Base-by-base conservation (phyloP, 2,329 filamentous ascomycete genomes). In the Colletotrichum eleusines region DNA sequence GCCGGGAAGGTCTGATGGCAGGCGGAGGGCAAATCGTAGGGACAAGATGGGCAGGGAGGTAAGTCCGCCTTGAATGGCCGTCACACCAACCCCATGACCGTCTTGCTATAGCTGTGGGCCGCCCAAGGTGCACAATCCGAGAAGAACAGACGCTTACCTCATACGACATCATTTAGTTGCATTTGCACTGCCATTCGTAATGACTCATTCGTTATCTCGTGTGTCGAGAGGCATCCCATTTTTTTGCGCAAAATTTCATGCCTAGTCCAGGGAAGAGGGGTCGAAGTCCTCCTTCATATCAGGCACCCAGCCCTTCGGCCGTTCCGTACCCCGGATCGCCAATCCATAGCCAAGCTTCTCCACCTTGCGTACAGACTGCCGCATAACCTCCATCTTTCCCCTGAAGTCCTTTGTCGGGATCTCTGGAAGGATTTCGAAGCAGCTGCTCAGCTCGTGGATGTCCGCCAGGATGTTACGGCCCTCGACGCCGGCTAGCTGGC, bases 291-390 rank as follows among this genome's bases (percentile, higher is more conserved):
- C 79, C 16, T 77, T 78, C 78, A 93, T 80, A 78, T 97, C 95
- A 5, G 95, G 95, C 78, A 96, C 88, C 95, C 95, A 98, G 0
- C 95, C 95, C 78, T 92, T 93, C 0, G 95, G 95, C 73, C 94
- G 85, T 84, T 99, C 96, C 63, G 91, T 93, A 0, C 95, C 95
- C 63, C 96, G 87, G 28, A 99, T 93, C 38, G 92, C 90, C 74
- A 98, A 89, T 5, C 94, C 94, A 80, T 98, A 99, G 38, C 94
- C 90, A 31, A 95, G 89, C 74, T 89, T 91, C 86, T 99, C 96
- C 14, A 99, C 96, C 86, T 99, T 99, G 77, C 92, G 91, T 33
- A 99, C 94, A 79, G 94, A 97, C 77, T 89, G 89, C 76, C 91
- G 88, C 92, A 98, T 97, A 1, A 95, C 92, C 50, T 91, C 89